Percentiles rank a stretch among this genome's conserved stretches.
These are phyloP conservation scores for Penicillium sp. DNA, from an alignment of 2,329 filamentous ascomycete genomes.

Conservation along the genomic window DNA sequence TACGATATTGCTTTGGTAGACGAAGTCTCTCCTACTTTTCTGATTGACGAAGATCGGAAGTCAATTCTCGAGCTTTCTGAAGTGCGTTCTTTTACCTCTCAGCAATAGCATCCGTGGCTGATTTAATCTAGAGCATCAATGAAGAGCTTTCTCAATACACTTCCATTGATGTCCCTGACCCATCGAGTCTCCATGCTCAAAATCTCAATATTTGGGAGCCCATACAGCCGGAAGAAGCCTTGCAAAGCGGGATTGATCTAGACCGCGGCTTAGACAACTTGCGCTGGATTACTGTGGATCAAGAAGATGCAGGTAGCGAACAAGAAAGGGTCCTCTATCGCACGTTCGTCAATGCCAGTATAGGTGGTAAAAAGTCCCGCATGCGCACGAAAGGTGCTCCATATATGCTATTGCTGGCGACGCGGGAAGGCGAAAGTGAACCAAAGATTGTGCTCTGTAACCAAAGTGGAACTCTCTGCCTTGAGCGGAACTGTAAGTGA, in stretches of 20 bases:
- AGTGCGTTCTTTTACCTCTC: constrained; percentile 7
- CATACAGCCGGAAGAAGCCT: constrained; percentile 30
- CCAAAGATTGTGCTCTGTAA: constrained; percentile 35
- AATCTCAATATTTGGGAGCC: constrained; percentile 32
- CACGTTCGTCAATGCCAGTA: constrained; percentile 35
- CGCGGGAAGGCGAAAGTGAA: constrained; percentile 33
- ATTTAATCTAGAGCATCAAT: constrained; percentile 24
- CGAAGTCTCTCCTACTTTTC: constrained; percentile 19
- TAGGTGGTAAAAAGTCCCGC: constrained; percentile 32
- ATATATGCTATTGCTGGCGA: constrained; percentile 34
- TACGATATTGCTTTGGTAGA: constrained; percentile 33
- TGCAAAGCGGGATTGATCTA: constrained; percentile 13
- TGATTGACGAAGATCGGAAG: constrained; percentile 33
- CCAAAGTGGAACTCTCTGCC: constrained; percentile 32
- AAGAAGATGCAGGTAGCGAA: constrained; percentile 27
- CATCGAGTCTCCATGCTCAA: constrained; percentile 22
- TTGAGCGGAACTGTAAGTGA: constrained; percentile 31
- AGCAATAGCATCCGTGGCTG: neutral
- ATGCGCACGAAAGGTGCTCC: constrained; percentile 34
- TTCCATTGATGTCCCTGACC: constrained; percentile 28
- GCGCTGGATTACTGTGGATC: constrained; percentile 24
- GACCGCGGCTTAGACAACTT: constrained; percentile 24
- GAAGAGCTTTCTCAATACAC: constrained; percentile 30
- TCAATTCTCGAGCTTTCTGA: constrained; percentile 33
- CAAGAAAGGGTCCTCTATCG: constrained; percentile 34